Percentiles rank a stretch among this genome's conserved stretches.
These are phyloP conservation scores for Fusarium verticillioides DNA, from an alignment of 2,329 filamentous ascomycete genomes.

Conservation along the genomic window DNA sequence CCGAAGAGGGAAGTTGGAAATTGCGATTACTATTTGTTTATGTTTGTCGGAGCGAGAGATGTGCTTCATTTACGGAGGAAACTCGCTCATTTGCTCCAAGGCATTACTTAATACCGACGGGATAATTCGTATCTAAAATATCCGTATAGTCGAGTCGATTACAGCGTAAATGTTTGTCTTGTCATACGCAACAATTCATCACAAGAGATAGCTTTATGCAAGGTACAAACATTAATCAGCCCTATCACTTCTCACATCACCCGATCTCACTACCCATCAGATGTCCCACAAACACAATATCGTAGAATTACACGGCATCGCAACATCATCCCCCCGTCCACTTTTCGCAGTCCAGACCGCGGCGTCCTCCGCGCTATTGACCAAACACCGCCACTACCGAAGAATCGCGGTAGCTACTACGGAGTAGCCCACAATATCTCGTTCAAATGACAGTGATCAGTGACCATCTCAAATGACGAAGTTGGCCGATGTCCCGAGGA, in stretches of 20 bases:
- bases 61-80: not conserved
- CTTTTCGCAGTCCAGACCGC: not conserved
- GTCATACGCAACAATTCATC: not conserved
- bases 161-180: not conserved
- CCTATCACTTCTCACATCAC: constrained; percentile 5
- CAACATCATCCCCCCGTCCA: not conserved
- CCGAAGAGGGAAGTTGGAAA: not conserved
- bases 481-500: not conserved
- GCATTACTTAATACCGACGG: too few species aligned
- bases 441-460: too few species aligned
- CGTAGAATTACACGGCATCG: not conserved
- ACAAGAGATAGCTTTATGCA: not conserved
- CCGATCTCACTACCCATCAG: not conserved
- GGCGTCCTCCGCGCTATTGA: not conserved
- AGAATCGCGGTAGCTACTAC: not conserved
- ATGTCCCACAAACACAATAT: not conserved
- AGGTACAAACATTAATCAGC: not conserved
- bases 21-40: not conserved
- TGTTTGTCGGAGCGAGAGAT: not conserved
- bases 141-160: too few species aligned
- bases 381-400: not conserved
- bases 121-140: too few species aligned
- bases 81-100: not conserved
- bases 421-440: not conserved
- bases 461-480: not conserved